Percentiles rank a stretch among this genome's conserved stretches.
phyloP scores from a whole-genome alignment of 257 asterid genomes.

The Salvia rosmarinus region DNA sequence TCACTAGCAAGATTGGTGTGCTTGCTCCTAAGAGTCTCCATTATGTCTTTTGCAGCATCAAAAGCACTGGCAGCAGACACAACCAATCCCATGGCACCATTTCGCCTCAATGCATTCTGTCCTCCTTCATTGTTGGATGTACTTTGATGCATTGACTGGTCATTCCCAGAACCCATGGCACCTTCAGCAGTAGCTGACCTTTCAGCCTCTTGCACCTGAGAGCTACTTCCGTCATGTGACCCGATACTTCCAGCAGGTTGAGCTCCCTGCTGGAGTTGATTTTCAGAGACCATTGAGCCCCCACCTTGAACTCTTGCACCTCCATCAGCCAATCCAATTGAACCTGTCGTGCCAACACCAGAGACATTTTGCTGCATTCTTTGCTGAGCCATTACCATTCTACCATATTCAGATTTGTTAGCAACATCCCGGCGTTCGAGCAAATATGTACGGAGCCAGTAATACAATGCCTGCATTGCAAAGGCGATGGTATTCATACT shows the following conservation, averaged over 20 bases:
- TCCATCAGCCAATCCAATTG: conserved; percentile 72
- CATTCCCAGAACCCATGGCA: conserved; percentile 70
- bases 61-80: conserved; percentile 97
- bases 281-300: conserved; percentile 65
- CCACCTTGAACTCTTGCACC: conserved; percentile 76
- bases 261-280: conserved; percentile 76
- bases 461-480: conserved; percentile 78
- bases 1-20: conserved; percentile 96
- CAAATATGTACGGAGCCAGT: conserved; percentile 97
- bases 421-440: conserved; percentile 99
- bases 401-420: conserved; percentile 87
- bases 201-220: conserved; percentile 85
- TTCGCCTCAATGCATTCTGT: conserved; percentile 80
- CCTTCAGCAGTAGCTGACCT: conserved; percentile 69
- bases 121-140: conserved; percentile 72
- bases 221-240: conserved; percentile 71
- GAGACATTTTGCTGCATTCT: conserved; percentile 91
- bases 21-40: conserved; percentile 96
- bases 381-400: conserved; percentile 98
- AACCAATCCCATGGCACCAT: conserved; percentile 76
- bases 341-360: conserved; percentile 57
- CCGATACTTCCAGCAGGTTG: conserved; percentile 75
- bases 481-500: conserved; percentile 33
- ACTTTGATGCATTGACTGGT: conserved; percentile 66
- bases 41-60: conserved; percentile 98